Percentiles rank a stretch among this genome's conserved stretches.
Conservation (phyloP, 1,284 basidiomycete genomes). For the Boletus mariae region DNA sequence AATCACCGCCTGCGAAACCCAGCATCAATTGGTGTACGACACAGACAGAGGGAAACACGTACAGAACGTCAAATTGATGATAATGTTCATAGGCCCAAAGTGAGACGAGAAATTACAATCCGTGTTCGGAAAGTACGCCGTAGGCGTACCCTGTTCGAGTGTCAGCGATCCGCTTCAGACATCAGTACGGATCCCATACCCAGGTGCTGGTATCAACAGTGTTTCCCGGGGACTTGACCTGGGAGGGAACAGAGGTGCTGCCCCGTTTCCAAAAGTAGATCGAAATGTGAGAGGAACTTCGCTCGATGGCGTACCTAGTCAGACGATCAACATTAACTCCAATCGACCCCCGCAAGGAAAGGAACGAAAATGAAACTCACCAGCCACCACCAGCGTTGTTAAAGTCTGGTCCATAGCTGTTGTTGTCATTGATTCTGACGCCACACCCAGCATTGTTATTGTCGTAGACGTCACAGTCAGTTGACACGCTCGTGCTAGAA, state of each 20-base stretch:
- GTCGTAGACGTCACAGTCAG: neutral
- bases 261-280: conserved; percentile 29
- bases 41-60: conserved; percentile 2
- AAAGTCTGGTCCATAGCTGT: conserved; percentile 4
- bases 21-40: neutral
- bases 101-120: conserved; percentile 1
- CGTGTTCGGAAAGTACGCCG: conserved; percentile 1
- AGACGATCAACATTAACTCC: neutral
- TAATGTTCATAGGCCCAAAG: conserved; percentile 3
- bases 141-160: conserved; percentile 19
- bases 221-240: conserved; percentile 12
- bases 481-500: conserved; percentile 28
- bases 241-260: conserved; percentile 13
- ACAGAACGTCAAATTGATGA: conserved; percentile 26
- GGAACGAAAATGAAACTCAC: neutral
- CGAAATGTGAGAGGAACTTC: conserved; percentile 10
- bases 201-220: conserved; percentile 22
- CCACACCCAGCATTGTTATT: neutral
- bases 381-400: conserved; percentile 5
- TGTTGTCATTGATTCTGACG: neutral
- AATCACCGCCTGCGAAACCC: conserved; percentile 36
- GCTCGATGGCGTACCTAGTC: conserved; percentile 26
- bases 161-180: neutral
- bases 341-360: neutral
- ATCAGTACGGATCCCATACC: conserved; percentile 11